A percentile compares a stretch with the other conserved stretches of the same genome.
Conservation (phyloP, 768 basidiomycete genomes). For the Mycena metata region DNA sequence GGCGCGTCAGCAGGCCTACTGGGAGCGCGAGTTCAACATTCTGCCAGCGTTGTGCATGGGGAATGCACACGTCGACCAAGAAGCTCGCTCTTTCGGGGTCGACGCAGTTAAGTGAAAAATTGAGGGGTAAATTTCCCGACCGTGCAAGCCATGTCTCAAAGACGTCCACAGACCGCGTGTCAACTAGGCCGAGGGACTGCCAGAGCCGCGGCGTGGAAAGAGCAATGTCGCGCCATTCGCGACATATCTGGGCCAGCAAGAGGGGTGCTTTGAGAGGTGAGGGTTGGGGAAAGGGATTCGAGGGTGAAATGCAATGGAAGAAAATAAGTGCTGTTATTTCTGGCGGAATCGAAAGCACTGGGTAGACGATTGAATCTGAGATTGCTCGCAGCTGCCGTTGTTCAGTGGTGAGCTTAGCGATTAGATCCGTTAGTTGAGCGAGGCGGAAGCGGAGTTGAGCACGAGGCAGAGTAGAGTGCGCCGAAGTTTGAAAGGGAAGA, state of each 20-base stretch:
- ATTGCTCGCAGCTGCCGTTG: slow-evolving; percentile 15
- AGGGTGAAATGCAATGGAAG: slow-evolving; percentile 12
- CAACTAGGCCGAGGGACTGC: slow-evolving; percentile 17
- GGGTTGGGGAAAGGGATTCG: not conserved
- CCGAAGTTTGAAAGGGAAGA: too few species aligned
- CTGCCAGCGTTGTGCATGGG: slow-evolving; percentile 17
- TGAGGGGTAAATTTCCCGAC: slow-evolving; percentile 17
- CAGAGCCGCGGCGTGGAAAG: too few species aligned
- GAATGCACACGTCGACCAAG: slow-evolving; percentile 15
- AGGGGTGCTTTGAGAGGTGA: slow-evolving; percentile 13
- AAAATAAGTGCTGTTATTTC: slow-evolving; percentile 22
- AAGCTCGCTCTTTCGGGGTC: slow-evolving; percentile 1
- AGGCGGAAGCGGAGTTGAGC: slow-evolving; percentile 15
- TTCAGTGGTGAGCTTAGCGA: slow-evolving; percentile 13
- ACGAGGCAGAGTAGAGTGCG: too few species aligned
- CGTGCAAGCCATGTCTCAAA: slow-evolving; percentile 21
- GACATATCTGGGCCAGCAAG: slow-evolving; percentile 14
- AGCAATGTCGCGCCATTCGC: too few species aligned
- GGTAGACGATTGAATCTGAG: slow-evolving; percentile 29
- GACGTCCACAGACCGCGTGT: slow-evolving; percentile 14
- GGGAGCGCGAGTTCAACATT: slow-evolving; percentile 11
- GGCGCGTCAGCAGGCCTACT: not conserved
- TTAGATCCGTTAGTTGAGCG: slow-evolving; percentile 13
- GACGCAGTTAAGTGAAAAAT: slow-evolving; percentile 13
- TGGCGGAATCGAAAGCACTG: slow-evolving; percentile 21